Evolutionary conservation across 1,284 basidiomycete genomes (phyloP).

Genomic region (Trametes polyzona): DNA sequence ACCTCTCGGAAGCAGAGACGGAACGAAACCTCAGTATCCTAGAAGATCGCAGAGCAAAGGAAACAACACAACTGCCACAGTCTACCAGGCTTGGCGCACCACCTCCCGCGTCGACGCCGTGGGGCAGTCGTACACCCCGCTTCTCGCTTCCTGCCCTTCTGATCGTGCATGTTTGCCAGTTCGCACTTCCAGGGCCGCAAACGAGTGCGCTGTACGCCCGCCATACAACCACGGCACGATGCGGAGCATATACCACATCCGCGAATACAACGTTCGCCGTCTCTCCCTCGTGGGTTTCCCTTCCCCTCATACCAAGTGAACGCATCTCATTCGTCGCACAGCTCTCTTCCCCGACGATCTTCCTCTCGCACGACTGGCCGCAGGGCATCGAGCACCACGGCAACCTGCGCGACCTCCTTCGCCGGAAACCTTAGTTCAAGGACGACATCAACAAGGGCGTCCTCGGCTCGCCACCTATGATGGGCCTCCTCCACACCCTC

Average conservation of each 20-base stretch:
- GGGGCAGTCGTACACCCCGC: no score
- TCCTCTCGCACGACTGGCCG: constrained; percentile 98
- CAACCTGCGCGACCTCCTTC: constrained; percentile 67
- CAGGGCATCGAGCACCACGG: constrained; percentile 85
- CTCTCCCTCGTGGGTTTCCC: constrained; percentile 70
- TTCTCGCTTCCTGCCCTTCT: no score
- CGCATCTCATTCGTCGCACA: constrained; percentile 33
- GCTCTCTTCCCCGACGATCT: constrained; percentile 71
- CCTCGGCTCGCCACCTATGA: constrained; percentile 90
- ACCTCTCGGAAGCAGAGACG: no score
- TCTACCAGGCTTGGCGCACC: no score
- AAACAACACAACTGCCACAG: no score
- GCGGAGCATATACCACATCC: constrained; percentile 90
- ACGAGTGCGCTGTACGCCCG: no score
- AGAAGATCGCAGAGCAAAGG: no score
- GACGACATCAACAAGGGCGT: constrained; percentile 73
- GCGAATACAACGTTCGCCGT: constrained; percentile 83
- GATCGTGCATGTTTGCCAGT: no score
- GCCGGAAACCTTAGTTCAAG: constrained; percentile 83
- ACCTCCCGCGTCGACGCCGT: no score
- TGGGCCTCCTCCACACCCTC: constrained; percentile 75
- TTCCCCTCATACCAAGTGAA: background rate
- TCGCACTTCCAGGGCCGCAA: no score
- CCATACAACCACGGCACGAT: constrained; percentile 74
- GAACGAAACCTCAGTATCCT: no score